Evolutionary conservation across 179 eudicot genomes (phyloP), one percentile per base, ranked within the genome.

Genomic region (Heliamphora pulchella): DNA sequence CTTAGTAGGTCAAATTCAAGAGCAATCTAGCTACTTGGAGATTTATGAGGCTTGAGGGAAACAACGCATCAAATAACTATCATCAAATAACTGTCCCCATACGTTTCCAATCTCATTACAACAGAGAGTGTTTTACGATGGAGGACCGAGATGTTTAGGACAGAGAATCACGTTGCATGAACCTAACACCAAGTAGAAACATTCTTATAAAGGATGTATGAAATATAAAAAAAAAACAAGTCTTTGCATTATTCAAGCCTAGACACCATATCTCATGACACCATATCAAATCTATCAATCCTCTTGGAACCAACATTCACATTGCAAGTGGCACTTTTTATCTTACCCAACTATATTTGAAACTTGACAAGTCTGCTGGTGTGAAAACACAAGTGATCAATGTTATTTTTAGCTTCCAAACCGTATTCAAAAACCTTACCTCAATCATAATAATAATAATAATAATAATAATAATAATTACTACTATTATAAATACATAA

Each of bases 311-410:
- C 31, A 67, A 51, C 20, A 53, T 17, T 47, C 74, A 51, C 53
- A 39, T 31, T 41, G 63, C 64, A 78, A 67, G 74, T 13, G 59
- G 68, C 80, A 65, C 18, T 44, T 1, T 31, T 63, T 11, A 6
- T 20, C 48, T 20, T 14, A 64, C 71, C 72, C 11, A 62, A 9
- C 80, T 57, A 41, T 8, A 50, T 63, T 2, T 22, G 80, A 59
- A 58, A 77, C 80, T 47, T 77, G 59, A 41, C 80, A 6, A 47
- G 63, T 78, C 31, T 66, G 74, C 63, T 78, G 80, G 67, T 51
- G 2, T 78, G 73, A n/a, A 50, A 65, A 8, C 50, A 3, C 73
- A 14, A 51, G 13, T 8, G 74, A 57, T 55, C 61, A 78, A 67
- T 39, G 68, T 20, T 66, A 53, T 2, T n/a, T 11, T 20, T 15